Conservation (phyloP, 2,329 filamentous ascomycete species). For the Colletotrichum chlorophyti region DNA sequence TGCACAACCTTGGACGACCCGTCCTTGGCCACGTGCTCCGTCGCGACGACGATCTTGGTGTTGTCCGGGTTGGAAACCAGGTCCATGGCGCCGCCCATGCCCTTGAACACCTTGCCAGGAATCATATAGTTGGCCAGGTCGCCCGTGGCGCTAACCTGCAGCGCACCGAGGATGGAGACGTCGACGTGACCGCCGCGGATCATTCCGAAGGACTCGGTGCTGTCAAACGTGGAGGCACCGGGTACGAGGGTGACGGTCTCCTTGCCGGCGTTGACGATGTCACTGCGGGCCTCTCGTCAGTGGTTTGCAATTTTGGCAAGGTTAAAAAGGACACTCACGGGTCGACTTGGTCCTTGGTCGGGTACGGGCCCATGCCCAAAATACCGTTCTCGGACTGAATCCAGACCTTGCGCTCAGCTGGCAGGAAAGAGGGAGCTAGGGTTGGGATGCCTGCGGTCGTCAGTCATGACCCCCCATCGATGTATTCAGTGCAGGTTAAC, state of each 20-base stretch:
- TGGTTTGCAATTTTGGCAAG: no score
- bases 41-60: constrained; percentile 76
- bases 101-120: constrained; percentile 85
- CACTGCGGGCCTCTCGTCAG: constrained; percentile 42
- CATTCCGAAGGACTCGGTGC: constrained; percentile 84
- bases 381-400: constrained; percentile 89
- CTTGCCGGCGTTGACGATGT: constrained; percentile 87
- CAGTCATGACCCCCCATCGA: background rate
- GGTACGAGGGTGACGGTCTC: constrained; percentile 83
- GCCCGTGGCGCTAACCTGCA: constrained; percentile 80
- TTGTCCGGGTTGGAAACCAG: constrained; percentile 73
- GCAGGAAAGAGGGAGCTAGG: constrained; percentile 79
- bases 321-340: constrained; percentile 41
- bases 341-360: constrained; percentile 74
- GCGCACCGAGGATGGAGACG: constrained; percentile 81
- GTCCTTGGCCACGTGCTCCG: constrained; percentile 74
- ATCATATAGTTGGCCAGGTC: constrained; percentile 93
- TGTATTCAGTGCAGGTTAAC: constrained; percentile 38
- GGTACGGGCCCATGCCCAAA: constrained; percentile 83
- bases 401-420: constrained; percentile 74
- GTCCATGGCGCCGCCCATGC: constrained; percentile 84
- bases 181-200: constrained; percentile 86
- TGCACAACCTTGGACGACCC: constrained; percentile 72
- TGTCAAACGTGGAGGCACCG: constrained; percentile 80
- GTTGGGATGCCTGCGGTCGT: constrained; percentile 73